A percentile compares a stretch with the other conserved stretches of the same genome.
phyloP scores from a whole-genome alignment of 108 stramenopile genomes.

The Licmophora abbreviata region DNA sequence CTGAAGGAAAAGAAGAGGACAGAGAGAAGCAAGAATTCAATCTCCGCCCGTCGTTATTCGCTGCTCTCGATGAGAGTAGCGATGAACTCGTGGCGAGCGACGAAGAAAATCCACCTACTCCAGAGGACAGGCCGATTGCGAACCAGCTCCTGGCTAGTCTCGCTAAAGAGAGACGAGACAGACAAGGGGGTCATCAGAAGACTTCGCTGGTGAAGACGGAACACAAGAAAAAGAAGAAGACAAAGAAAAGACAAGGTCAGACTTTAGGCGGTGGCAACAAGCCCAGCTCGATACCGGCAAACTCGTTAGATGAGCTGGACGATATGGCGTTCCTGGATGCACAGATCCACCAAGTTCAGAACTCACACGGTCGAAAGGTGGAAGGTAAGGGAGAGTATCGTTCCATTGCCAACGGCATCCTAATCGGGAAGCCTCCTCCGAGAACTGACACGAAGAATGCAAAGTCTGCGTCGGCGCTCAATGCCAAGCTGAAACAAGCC shows the following conservation, averaged over 20 bases:
- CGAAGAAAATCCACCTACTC: constrained; percentile 6
- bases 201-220: constrained; percentile 5
- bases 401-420: constrained; percentile 72
- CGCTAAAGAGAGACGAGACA: constrained; percentile 48
- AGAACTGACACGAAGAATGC: constrained; percentile 32
- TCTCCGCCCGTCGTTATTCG: constrained; percentile 1
- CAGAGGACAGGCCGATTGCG: background rate
- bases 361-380: constrained; percentile 69
- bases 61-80: constrained; percentile 11
- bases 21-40: constrained; percentile 4
- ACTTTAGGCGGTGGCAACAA: constrained; percentile 30
- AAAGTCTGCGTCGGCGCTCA: constrained; percentile 30
- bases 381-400: constrained; percentile 53
- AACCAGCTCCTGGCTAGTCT: constrained; percentile 40
- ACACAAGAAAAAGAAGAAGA: constrained; percentile 18
- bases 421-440: constrained; percentile 47
- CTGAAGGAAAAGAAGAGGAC: constrained; percentile 1
- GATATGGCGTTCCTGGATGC: constrained; percentile 85
- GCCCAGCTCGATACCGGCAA: constrained; percentile 4
- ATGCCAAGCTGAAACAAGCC: constrained; percentile 57
- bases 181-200: constrained; percentile 18
- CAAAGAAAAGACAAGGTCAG: constrained; percentile 38
- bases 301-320: constrained; percentile 48
- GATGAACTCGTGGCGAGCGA: constrained; percentile 14
- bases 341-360: constrained; percentile 71